Percentiles rank a stretch among this genome's conserved stretches.
phyloP scores from a whole-genome alignment of 345 rosid species.

The Eucalyptus camaldulensis region DNA sequence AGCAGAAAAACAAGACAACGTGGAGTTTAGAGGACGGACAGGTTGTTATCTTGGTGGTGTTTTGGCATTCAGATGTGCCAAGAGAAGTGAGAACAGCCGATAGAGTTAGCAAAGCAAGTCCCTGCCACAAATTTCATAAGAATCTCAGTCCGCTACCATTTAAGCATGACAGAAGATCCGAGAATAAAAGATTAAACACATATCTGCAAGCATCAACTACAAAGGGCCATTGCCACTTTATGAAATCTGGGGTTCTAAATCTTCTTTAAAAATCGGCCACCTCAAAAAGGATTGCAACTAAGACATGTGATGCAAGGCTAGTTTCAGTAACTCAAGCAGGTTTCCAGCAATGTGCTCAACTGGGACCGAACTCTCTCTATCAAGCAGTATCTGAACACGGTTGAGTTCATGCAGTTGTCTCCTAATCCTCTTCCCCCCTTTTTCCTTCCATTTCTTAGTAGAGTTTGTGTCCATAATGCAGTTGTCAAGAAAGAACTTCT shows the following conservation, averaged over 20 bases:
- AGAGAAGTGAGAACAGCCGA: conserved; percentile 19
- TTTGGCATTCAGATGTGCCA: conserved; percentile 15
- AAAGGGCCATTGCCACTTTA: neutral
- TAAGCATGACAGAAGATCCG: neutral
- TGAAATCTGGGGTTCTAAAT: neutral
- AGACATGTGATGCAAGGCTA: neutral
- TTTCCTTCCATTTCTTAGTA: neutral
- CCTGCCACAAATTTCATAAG: neutral
- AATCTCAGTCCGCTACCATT: neutral
- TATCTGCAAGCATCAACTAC: neutral
- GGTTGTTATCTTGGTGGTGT: neutral
- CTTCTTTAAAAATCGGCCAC: neutral
- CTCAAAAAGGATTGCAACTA: no score
- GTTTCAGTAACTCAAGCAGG: neutral
- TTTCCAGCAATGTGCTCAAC: neutral
- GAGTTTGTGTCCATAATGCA: neutral
- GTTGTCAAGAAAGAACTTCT: neutral
- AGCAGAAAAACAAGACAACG: conserved; percentile 9
- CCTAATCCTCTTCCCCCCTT: neutral
- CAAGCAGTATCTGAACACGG: neutral
- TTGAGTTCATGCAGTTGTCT: neutral
- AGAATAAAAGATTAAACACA: neutral
- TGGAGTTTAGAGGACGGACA: conserved; percentile 12
- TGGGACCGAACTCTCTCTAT: neutral
- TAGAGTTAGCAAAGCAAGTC: conserved; percentile 25